Evolutionary conservation across 129 eudicot genomes (phyloP), one percentile per base, ranked within the genome.

Genomic region (Flaveria sonorensis): DNA sequence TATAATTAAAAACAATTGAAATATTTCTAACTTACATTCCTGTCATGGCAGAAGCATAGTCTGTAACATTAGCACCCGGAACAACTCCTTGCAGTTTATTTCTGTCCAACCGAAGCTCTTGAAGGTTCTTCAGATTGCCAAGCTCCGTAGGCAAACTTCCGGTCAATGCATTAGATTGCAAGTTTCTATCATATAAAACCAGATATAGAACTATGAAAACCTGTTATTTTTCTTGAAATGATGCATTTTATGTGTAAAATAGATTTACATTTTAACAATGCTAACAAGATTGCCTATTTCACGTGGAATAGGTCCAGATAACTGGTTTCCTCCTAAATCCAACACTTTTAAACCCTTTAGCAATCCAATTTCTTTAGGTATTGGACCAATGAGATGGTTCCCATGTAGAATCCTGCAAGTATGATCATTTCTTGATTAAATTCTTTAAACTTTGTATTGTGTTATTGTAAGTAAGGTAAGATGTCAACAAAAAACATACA

Each of bases 251-350:
- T 13, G 30, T 56, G n/a, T 26, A 55, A 74, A 65, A 14, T 53
- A 4, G 40, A 83, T 96, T 74, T 74, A 91, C 99, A 95, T 75
- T 78, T 82, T 95, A 60, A 77, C 62, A 43, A 95, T 40, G 80
- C 84, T 86, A 42, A 73, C 69, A 46, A 91, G 83, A 81, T 86
- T 89, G 19, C 97, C 99, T 12, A 95, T 72, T 80, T 91, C 89
- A 48, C 73, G 85, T 60, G 99, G 99, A 68, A 95, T 95, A 19
- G 89, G 87, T 75, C 99, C 99, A 23, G 99, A 81, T 80, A 95
- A 77, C 84, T 88, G 99, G 80, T 95, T 95, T 64, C 50, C 82
- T 47, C 97, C 96, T 79, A 95, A 87, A 88, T 95, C 99, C 82
- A 95, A 88, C 68, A 83, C 82, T 84, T 79, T 85, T 28, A 95